These are phyloP conservation scores for Ajuga chamaepitys DNA, from an alignment of 257 asterid genomes.

Conservation along the genomic window DNA sequence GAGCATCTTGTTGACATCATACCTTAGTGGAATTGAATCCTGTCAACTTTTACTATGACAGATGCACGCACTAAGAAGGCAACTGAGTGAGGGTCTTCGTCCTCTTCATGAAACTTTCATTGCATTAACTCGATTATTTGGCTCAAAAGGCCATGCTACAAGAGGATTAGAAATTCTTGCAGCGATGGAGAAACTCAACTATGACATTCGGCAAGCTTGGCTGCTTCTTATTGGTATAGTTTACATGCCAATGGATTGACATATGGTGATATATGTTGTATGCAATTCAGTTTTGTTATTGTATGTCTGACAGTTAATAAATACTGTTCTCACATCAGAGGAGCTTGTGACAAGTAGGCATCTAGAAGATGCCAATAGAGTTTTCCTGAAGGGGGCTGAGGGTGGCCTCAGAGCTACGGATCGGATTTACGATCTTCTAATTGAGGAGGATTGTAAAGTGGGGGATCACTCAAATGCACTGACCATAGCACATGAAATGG, in stretches of 20 bases:
- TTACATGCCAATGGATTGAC: slow-evolving; percentile 21
- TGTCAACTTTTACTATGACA: slow-evolving; percentile 26
- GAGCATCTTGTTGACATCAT: neutral
- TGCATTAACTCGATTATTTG: slow-evolving; percentile 85
- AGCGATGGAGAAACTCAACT: slow-evolving; percentile 93
- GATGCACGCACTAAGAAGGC: slow-evolving; percentile 98
- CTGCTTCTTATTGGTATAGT: slow-evolving; percentile 84
- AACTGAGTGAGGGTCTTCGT: slow-evolving; percentile 89
- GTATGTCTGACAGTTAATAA: slow-evolving; percentile 15
- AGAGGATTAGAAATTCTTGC: slow-evolving; percentile 93
- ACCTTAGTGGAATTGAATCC: slow-evolving; percentile 9
- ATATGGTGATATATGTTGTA: neutral
- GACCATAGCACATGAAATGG: slow-evolving; percentile 98
- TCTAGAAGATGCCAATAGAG: slow-evolving; percentile 87
- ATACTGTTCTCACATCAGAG: slow-evolving; percentile 49
- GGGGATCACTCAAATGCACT: slow-evolving; percentile 97
- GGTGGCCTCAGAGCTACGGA: slow-evolving; percentile 97
- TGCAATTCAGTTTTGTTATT: slow-evolving; percentile 12
- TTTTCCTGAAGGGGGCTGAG: slow-evolving; percentile 85
- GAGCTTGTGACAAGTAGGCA: slow-evolving; percentile 81
- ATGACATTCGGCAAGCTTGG: slow-evolving; percentile 95
- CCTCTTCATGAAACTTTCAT: slow-evolving; percentile 94
- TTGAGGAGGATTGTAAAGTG: slow-evolving; percentile 84
- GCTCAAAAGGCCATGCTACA: slow-evolving; percentile 75
- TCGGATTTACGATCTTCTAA: slow-evolving; percentile 85